These are phyloP conservation scores for Evernia prunastri DNA, from an alignment of 495 filamentous ascomycete genomes.

Conservation along the genomic window DNA sequence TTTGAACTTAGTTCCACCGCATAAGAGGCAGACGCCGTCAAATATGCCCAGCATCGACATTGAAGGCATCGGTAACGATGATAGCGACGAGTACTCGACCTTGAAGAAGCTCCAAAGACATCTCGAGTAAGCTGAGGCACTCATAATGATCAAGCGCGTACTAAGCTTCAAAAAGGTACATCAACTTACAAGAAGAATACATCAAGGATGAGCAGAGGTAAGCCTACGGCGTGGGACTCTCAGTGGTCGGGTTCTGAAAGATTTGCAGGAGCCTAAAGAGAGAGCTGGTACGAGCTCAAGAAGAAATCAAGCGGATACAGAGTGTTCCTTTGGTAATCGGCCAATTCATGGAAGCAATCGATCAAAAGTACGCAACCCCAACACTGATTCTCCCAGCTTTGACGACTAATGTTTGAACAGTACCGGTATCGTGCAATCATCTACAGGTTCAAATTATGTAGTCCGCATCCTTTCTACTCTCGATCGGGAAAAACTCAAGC, in stretches of 20 bases:
- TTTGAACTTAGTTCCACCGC: conserved; percentile 61
- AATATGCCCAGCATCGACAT: conserved; percentile 85
- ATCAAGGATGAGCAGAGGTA: conserved; percentile 99
- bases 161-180: conserved; percentile 60
- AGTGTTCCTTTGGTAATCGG: conserved; percentile 96
- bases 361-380: conserved; percentile 73
- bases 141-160: conserved; percentile 3
- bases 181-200: conserved; percentile 97
- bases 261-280: conserved; percentile 78
- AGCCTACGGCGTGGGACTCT: conserved; percentile 11
- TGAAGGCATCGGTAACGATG: conserved; percentile 73
- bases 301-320: conserved; percentile 99
- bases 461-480: conserved; percentile 97
- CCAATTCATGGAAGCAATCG: conserved; percentile 99
- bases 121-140: conserved; percentile 60
- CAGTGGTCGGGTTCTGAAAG: background rate
- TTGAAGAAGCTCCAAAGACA: conserved; percentile 94
- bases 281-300: conserved; percentile 93
- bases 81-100: conserved; percentile 86
- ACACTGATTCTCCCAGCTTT: background rate
- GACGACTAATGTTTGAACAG: conserved; percentile 42
- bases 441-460: conserved; percentile 97
- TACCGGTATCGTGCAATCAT: conserved; percentile 97
- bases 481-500: conserved; percentile 95
- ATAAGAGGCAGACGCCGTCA: conserved; percentile 72